Percentiles rank a stretch among this genome's conserved stretches.
These are phyloP conservation scores for Monosporozyma unispora DNA, from an alignment of 805 yeast species.

Conservation along the genomic window DNA sequence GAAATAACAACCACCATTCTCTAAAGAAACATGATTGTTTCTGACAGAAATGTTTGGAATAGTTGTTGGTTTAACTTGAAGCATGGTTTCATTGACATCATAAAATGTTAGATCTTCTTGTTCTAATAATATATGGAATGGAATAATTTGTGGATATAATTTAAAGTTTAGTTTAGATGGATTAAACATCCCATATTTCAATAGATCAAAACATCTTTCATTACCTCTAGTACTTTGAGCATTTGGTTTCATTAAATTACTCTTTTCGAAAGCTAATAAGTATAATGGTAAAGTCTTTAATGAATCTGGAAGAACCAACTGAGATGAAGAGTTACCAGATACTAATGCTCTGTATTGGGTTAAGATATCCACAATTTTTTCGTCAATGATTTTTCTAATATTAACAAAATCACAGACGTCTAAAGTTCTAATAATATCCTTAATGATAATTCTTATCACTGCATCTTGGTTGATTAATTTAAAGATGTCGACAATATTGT, in stretches of 20 bases:
- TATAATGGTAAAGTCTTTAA: constrained; percentile 62
- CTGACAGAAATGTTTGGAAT: constrained; percentile 36
- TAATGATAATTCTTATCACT: constrained; percentile 42
- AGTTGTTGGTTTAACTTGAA: constrained; percentile 39
- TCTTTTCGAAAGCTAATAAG: constrained; percentile 60
- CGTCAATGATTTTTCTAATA: constrained; percentile 45
- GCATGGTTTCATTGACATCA: constrained; percentile 33
- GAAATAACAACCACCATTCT: constrained; percentile 69
- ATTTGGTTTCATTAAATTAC: constrained; percentile 44
- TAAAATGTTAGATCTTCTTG: constrained; percentile 46
- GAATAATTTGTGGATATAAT: constrained; percentile 73
- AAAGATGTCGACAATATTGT: constrained; percentile 62
- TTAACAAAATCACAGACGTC: constrained; percentile 38
- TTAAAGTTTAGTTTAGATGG: constrained; percentile 47
- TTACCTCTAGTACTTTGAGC: constrained; percentile 44
- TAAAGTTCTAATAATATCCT: constrained; percentile 37
- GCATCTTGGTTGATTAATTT: constrained; percentile 74
- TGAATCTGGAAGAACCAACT: constrained; percentile 74
- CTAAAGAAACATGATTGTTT: constrained; percentile 30
- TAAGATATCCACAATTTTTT: constrained; percentile 45
- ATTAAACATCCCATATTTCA: constrained; percentile 41
- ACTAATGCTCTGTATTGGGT: constrained; percentile 47
- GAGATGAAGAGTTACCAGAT: constrained; percentile 34
- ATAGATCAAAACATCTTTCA: constrained; percentile 42
- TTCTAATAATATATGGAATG: constrained; percentile 51